phyloP scores from a whole-genome alignment of 2,329 filamentous ascomycete genomes.

The Sporothrix sp. region DNA sequence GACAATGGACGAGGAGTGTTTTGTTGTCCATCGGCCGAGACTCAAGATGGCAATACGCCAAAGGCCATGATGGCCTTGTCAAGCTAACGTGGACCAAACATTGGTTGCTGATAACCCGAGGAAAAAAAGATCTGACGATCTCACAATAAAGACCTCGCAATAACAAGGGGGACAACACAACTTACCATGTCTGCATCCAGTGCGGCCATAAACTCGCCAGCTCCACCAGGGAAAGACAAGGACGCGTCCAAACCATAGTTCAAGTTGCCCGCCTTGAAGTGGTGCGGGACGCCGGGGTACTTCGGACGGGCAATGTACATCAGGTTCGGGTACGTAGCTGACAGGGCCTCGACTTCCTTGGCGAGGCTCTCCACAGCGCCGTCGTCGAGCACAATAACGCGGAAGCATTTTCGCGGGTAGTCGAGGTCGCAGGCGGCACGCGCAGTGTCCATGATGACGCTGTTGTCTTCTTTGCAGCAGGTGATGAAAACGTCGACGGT shows the following conservation, averaged over 20 bases:
- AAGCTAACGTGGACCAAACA: too few species aligned
- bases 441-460: conserved; percentile 47
- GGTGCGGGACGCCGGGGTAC: conserved; percentile 38
- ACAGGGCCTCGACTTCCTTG: conserved; percentile 24
- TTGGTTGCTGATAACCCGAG: too few species aligned
- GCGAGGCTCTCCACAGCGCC: conserved; percentile 35
- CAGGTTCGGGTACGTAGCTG: conserved; percentile 38
- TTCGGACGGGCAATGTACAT: conserved; percentile 44
- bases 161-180: neutral
- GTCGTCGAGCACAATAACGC: conserved; percentile 48
- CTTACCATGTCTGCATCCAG: conserved; percentile 45
- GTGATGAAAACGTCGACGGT: conserved; percentile 49
- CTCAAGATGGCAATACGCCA: too few species aligned
- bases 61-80: too few species aligned
- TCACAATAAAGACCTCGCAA: neutral
- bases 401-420: conserved; percentile 42
- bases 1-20: too few species aligned
- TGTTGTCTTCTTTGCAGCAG: conserved; percentile 47
- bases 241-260: conserved; percentile 49
- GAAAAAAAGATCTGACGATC: neutral
- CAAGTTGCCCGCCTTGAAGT: conserved; percentile 57
- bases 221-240: conserved; percentile 40
- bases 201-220: conserved; percentile 43
- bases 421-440: conserved; percentile 45
- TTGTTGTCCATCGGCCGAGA: too few species aligned